phyloP scores from a whole-genome alignment of 164 flowering plant genomes.

The Macadamia integrifolia region DNA sequence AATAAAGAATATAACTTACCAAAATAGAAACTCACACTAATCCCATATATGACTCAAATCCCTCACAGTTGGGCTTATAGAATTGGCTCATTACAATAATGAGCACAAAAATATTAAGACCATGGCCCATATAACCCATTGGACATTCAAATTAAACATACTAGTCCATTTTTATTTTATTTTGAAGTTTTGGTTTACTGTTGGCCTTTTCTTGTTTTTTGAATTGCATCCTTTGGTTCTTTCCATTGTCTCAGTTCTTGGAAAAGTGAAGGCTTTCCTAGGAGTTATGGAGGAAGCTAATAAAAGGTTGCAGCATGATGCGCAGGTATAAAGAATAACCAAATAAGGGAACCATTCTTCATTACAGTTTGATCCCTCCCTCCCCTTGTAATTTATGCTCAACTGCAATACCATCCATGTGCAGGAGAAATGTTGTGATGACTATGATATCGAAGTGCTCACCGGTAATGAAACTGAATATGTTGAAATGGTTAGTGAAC shows the following conservation, averaged over 20 bases:
- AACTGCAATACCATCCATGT: neutral
- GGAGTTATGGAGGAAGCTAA: constrained; percentile 76
- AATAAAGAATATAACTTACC: too few species aligned
- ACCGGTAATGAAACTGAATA: constrained; percentile 64
- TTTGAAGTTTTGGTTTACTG: too few species aligned
- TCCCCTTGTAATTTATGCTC: neutral
- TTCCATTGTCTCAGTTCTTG: constrained; percentile 44
- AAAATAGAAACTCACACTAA: too few species aligned
- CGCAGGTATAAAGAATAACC: constrained; percentile 31
- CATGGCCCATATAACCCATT: too few species aligned
- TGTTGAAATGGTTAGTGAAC: constrained; percentile 67
- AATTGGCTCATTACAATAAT: too few species aligned
- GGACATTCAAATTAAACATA: too few species aligned
- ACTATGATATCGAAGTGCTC: constrained; percentile 69
- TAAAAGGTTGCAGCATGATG: constrained; percentile 47
- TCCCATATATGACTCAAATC: too few species aligned
- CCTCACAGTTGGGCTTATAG: too few species aligned
- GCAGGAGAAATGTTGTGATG: constrained; percentile 44
- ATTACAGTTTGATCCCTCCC: neutral
- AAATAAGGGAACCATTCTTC: neutral
- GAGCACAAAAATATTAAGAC: too few species aligned
- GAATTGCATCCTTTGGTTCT: neutral
- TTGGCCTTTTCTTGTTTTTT: too few species aligned
- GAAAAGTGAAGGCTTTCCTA: constrained; percentile 65
- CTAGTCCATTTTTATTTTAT: too few species aligned